A percentile compares a stretch with the other conserved stretches of the same genome.
Conservation (phyloP, 768 basidiomycete species). For the Leccinum subtestaceum region DNA sequence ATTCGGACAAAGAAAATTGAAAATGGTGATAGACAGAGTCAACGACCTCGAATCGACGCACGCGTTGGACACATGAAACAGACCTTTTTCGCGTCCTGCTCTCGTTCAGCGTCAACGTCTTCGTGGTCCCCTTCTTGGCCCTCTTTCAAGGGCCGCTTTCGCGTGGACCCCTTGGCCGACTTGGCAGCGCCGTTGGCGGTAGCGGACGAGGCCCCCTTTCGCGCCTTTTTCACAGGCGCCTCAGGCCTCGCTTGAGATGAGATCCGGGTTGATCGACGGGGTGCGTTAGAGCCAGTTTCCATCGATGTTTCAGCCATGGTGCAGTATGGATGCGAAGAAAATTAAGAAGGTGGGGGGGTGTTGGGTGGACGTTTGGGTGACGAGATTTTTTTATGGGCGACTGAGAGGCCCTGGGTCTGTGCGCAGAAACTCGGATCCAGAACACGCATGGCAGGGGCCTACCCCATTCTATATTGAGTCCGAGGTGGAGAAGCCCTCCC, state of each 20-base stretch:
- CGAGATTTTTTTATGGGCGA: constrained; percentile 8
- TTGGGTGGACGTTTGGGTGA: constrained; percentile 5
- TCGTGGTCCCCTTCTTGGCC: constrained; percentile 21
- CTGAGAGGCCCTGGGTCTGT: constrained; percentile 18
- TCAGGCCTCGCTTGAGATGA: constrained; percentile 46
- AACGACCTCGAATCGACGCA: neutral
- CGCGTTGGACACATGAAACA: constrained; percentile 5
- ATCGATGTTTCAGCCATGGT: constrained; percentile 11
- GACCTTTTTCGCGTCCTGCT: constrained; percentile 28
- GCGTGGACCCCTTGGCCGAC: constrained; percentile 30
- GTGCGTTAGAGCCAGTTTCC: constrained; percentile 27
- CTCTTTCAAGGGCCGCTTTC: constrained; percentile 35
- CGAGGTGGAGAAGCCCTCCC: constrained; percentile 5
- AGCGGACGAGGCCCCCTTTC: constrained; percentile 15
- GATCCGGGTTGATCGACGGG: constrained; percentile 57
- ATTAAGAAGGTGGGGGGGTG: neutral
- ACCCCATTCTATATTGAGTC: constrained; percentile 19
- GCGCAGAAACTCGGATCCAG: constrained; percentile 20
- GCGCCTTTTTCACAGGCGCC: constrained; percentile 9
- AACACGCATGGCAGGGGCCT: constrained; percentile 18
- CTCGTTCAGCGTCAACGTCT: constrained; percentile 11
- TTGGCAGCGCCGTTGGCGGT: constrained; percentile 22
- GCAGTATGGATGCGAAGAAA: neutral
- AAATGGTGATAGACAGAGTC: neutral
- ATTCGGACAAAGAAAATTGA: neutral